phyloP scores from a whole-genome alignment of 1,284 basidiomycete genomes.

The Cryptococcus sp. region DNA sequence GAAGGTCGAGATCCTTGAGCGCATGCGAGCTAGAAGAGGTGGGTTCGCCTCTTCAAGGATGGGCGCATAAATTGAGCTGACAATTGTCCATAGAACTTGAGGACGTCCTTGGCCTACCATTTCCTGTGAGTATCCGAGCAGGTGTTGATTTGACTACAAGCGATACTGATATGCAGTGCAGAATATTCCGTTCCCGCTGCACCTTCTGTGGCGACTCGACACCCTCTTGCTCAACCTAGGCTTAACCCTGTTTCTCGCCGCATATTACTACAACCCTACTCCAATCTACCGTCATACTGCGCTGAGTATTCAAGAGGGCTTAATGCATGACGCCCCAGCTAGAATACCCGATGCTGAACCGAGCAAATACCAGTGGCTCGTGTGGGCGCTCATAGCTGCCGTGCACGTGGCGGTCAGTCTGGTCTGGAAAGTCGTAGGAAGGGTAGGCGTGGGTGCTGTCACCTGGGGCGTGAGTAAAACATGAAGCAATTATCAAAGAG shows the following conservation, averaged over 20 bases:
- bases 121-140: conserved; percentile 44
- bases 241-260: conserved; percentile 50
- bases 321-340: not conserved
- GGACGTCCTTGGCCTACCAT: conserved; percentile 48
- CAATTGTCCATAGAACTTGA: conserved; percentile 39
- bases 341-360: conserved; percentile 17
- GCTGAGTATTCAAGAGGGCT: not conserved
- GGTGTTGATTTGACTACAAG: not conserved
- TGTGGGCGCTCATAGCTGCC: conserved; percentile 36
- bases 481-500: not conserved
- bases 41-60: conserved; percentile 4
- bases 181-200: conserved; percentile 51
- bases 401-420: conserved; percentile 43
- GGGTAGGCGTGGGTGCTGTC: conserved; percentile 49
- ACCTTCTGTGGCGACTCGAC: conserved; percentile 52
- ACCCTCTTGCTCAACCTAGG: conserved; percentile 54
- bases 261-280: conserved; percentile 49
- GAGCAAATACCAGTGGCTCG: conserved; percentile 35
- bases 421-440: conserved; percentile 49
- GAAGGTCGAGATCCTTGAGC: conserved; percentile 48
- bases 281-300: conserved; percentile 44
- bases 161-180: conserved; percentile 15
- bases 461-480: conserved; percentile 51
- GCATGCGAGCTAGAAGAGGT: conserved; percentile 47
- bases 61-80: not conserved